These are phyloP conservation scores for Boletellus ananas DNA, from an alignment of 768 basidiomycete genomes.

Conservation along the genomic window DNA sequence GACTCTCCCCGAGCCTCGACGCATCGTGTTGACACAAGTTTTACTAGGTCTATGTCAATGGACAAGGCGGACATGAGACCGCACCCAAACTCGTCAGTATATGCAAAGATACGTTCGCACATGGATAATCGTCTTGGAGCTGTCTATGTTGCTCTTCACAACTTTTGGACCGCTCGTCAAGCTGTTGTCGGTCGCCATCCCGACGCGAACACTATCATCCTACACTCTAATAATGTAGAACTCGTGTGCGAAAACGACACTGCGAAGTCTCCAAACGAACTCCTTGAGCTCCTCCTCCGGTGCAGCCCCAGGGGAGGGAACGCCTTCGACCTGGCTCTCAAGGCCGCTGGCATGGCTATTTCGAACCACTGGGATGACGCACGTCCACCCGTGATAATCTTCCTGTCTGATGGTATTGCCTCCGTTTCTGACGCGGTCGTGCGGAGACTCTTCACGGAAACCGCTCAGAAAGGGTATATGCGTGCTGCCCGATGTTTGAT, in stretches of 20 bases:
- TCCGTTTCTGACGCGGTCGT: conserved; percentile 31
- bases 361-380: conserved; percentile 42
- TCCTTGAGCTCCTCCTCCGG: conserved; percentile 39
- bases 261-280: conserved; percentile 38
- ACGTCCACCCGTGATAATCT: conserved; percentile 48
- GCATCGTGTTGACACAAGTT: not conserved
- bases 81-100: conserved; percentile 34
- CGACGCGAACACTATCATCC: conserved; percentile 54
- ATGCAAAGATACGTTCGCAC: conserved; percentile 26
- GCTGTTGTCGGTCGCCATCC: conserved; percentile 33
- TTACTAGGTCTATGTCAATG: conserved; percentile 52
- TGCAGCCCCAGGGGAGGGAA: conserved; percentile 40
- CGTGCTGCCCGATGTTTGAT: not conserved
- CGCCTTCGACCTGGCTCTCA: conserved; percentile 40
- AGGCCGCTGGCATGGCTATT: conserved; percentile 36
- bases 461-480: conserved; percentile 41
- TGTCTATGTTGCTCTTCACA: conserved; percentile 48
- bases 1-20: too few species aligned
- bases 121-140: conserved; percentile 54
- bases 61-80: conserved; percentile 36
- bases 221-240: conserved; percentile 35
- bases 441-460: conserved; percentile 34
- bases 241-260: conserved; percentile 42
- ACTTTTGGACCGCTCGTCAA: conserved; percentile 52
- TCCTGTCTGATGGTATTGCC: conserved; percentile 55